A percentile compares a stretch with the other conserved stretches of the same genome.
Evolutionary conservation across 2,329 filamentous ascomycete species (phyloP).

Genomic region (Microcyclospora pomicola): DNA sequence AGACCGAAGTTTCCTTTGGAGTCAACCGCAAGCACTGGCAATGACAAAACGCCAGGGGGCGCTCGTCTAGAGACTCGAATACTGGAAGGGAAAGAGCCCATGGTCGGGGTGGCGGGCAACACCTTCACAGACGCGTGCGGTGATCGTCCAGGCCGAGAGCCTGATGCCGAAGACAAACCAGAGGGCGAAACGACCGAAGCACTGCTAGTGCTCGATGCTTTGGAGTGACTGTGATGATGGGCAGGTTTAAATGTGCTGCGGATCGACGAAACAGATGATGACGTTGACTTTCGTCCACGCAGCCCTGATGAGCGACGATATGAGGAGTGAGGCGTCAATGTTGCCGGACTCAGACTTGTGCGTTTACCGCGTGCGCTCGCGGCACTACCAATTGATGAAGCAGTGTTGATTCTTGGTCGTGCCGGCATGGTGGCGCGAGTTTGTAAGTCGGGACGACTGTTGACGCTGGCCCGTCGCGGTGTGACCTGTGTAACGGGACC

Average conservation of each 20-base stretch:
- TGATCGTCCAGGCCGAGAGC: conserved; percentile 50
- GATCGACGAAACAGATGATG: conserved; percentile 84
- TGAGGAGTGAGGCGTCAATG: conserved; percentile 74
- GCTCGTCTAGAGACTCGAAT: conserved; percentile 47
- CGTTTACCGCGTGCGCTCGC: conserved; percentile 24
- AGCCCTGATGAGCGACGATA: conserved; percentile 71
- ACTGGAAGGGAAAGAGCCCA: conserved; percentile 63
- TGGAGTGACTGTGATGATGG: conserved; percentile 68
- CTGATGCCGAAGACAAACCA: conserved; percentile 37
- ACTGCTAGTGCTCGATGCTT: conserved; percentile 79
- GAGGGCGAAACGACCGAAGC: conserved; percentile 44
- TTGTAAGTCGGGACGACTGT: conserved; percentile 26
- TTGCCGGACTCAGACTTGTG: conserved; percentile 54
- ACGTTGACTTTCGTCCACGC: conserved; percentile 86
- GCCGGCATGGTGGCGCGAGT: conserved; percentile 26
- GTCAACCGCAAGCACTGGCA: conserved; percentile 5
- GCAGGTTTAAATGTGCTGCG: conserved; percentile 80
- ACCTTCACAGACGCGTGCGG: conserved; percentile 90
- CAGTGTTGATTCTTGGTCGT: conserved; percentile 32
- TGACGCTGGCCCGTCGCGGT: conserved; percentile 19
- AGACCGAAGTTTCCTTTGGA: conserved; percentile 10
- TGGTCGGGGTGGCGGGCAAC: conserved; percentile 76
- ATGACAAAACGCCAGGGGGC: conserved; percentile 15
- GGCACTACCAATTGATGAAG: conserved; percentile 21
- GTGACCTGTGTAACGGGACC: conserved; percentile 15